These are phyloP conservation scores for Chlorella variabilis DNA, from an alignment of 163 green algal species.

Conservation along the genomic window DNA sequence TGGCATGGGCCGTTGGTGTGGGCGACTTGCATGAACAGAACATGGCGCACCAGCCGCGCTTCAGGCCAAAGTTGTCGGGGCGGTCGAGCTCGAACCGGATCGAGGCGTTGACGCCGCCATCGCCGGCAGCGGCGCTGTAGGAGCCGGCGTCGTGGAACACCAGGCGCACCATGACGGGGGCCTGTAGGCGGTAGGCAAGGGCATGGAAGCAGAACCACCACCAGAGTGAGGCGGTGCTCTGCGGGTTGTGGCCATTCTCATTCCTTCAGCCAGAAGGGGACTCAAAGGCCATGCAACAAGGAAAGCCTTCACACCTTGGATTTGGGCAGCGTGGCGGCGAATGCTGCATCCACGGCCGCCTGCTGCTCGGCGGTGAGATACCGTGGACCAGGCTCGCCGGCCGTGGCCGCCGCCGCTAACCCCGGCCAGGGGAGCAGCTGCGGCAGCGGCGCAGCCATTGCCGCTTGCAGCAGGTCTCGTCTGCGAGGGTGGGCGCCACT, in stretches of 20 bases:
- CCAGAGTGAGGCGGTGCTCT: too few relatives aligned
- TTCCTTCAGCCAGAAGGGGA: too few relatives aligned
- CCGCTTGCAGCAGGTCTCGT: not conserved
- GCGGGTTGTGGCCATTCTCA: too few relatives aligned
- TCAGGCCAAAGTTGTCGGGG: constrained; percentile 88
- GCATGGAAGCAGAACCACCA: not conserved
- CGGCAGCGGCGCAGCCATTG: not conserved
- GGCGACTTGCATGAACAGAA: too few relatives aligned
- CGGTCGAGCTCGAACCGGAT: constrained; percentile 84
- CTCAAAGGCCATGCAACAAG: not conserved
- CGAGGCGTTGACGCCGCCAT: constrained; percentile 84
- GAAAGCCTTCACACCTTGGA: constrained; percentile 31
- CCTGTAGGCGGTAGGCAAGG: constrained; percentile 45
- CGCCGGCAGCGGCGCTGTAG: constrained; percentile 47
- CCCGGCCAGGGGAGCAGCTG: not conserved
- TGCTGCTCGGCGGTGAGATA: constrained; percentile 35
- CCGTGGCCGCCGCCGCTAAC: not conserved
- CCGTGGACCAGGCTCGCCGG: not conserved
- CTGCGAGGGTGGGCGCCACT: not conserved
- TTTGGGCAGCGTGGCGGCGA: constrained; percentile 20
- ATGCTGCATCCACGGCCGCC: constrained; percentile 24
- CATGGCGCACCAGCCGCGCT: constrained; percentile 77
- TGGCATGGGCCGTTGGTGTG: too few relatives aligned
- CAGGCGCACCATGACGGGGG: constrained; percentile 79
- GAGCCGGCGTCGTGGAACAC: constrained; percentile 91